A percentile compares a stretch with the other conserved stretches of the same genome.
Evolutionary conservation across 345 rosid species (phyloP).

Genomic region (Cardamine chenopodiifolia): DNA sequence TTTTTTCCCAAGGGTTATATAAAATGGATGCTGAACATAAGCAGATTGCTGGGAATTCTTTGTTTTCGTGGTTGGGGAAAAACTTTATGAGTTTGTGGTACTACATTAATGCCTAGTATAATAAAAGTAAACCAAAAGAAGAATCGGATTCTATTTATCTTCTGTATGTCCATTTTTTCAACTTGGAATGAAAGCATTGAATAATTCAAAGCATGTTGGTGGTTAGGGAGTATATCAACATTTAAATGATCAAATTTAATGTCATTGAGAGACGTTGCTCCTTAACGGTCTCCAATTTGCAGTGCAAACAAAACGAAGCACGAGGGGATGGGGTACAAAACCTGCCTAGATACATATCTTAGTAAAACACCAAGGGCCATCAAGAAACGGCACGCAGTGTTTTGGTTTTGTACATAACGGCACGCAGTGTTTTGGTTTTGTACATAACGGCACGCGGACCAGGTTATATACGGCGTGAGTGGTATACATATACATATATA

Average conservation of each 20-base stretch:
- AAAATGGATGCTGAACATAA: constrained; percentile 6
- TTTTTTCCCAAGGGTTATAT: neutral
- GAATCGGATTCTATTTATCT: neutral
- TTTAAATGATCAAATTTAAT: no score
- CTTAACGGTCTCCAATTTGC: no score
- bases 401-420: neutral
- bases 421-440: no score
- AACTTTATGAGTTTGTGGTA: constrained; percentile 6
- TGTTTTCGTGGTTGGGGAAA: neutral
- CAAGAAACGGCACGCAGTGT: constrained; percentile 2
- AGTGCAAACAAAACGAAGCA: no score
- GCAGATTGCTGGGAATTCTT: constrained; percentile 1
- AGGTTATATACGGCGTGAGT: neutral
- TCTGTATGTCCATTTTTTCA: neutral
- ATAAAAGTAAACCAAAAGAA: neutral
- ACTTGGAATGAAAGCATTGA: neutral
- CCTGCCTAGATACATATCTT: neutral
- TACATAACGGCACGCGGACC: constrained; percentile 6
- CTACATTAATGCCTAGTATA: neutral
- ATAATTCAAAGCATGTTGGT: no score
- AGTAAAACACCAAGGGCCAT: neutral
- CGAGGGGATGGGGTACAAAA: neutral
- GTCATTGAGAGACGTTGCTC: no score
- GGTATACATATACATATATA: neutral
- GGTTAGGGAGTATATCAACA: no score